Base-by-base conservation (phyloP, 83 land plant genomes). In the Picea mariana region DNA sequence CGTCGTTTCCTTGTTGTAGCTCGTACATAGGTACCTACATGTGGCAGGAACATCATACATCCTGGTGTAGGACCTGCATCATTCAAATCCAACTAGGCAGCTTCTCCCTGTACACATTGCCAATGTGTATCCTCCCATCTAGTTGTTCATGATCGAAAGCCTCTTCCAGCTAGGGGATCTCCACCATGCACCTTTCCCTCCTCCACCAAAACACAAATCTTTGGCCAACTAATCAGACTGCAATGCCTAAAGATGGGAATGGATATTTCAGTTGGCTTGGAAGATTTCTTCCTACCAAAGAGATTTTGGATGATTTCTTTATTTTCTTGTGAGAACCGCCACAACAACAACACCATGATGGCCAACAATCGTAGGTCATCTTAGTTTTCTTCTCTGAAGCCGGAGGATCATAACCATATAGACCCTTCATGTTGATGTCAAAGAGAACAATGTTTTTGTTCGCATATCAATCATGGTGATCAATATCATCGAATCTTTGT, bases 381-480 rank as follows among this genome's bases (percentile, higher is more conserved):
- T 93, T 93, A 12, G 88, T 86, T 62, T 88, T 49, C 82, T 93
- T 93, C 68, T 91, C 85, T 0, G 89, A 84, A n/a, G 81, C 86
- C 9, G 96, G 96, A 13, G 96, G 95, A 79, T 92, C 95, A 81
- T 94, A 94, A 18, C 96, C 96, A 79, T 94, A 94, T 65, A 94
- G 82, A 62, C 95, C 96, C 80, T 90, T 95, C 68, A 95, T 69
- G 78, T 92, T 92, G 90, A 94, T 93, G 87, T 94, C 96, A 81
- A 94, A 94, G 79, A 94, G 92, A 62, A 94, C 95, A 81, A 89
- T 92, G 79, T 94, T 92, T 16, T 90, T 87, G 61, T 94, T 94
- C 61, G 95, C 95, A 86, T 94, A 94, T 87, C 95, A 90, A 92
- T 92, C 95, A 55, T 94, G 88, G 34, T 3, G 34, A 34, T 34